Conservation (phyloP, 108 stramenopile species). For the Nitzschia inconspicua region DNA sequence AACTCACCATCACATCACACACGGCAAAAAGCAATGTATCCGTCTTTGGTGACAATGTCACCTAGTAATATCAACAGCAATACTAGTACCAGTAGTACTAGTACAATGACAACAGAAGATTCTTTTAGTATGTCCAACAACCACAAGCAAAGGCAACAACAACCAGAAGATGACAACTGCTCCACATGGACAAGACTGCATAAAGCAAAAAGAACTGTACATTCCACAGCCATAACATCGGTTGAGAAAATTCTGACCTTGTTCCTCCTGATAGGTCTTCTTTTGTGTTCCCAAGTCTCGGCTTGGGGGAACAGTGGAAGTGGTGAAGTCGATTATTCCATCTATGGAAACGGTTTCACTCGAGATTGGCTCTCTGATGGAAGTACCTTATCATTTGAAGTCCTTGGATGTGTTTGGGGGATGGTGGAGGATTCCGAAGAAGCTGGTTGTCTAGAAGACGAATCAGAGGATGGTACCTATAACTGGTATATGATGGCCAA, state of each 20-base stretch:
- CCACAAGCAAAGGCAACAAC: background rate
- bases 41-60: no score
- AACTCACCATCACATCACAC: no score
- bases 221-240: background rate
- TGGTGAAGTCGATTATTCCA: conserved; percentile 7
- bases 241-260: background rate
- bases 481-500: conserved; percentile 90
- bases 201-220: background rate
- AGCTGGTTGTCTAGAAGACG: conserved; percentile 60
- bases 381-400: conserved; percentile 53
- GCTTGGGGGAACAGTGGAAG: conserved; percentile 33
- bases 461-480: conserved; percentile 71
- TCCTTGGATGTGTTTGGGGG: conserved; percentile 74
- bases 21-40: no score
- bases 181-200: background rate
- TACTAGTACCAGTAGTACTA: no score
- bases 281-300: background rate
- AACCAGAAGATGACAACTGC: background rate
- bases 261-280: conserved; percentile 1
- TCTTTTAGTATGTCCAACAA: background rate
- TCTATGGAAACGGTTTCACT: conserved; percentile 43
- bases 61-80: no score
- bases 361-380: conserved; percentile 63
- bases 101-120: background rate
- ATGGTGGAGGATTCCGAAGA: conserved; percentile 64